Evolutionary conservation across 1,284 basidiomycete genomes (phyloP), one percentile per base, ranked within the genome.

Genomic region (Boletus smithii): DNA sequence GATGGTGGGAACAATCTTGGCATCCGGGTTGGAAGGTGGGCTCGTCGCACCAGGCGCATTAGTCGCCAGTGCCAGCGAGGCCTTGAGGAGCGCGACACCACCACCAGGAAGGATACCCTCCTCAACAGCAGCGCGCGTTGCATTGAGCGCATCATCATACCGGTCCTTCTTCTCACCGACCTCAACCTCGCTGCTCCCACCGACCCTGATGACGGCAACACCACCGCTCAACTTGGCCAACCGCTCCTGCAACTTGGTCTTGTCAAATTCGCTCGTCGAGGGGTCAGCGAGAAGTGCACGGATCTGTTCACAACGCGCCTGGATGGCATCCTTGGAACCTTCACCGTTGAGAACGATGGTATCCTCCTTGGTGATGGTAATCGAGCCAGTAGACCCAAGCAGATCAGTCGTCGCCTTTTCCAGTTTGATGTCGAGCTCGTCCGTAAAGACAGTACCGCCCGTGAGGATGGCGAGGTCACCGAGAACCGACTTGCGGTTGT

Each of bases 161-260:
- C 95, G 81, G 71, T 98, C 95, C 84, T 98, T 98, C 90, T 98
- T 98, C 81, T 99, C 95, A 14, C 95, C 82, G 55, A 98, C 95
- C 74, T 98, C 95, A 49, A 98, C 95, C 72, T 98, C 95, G 53
- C 81, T 86, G 41, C 85, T 76, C 36, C 95, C 95, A 51, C 95
- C 95, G 57, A 98, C 95, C 73, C 92, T 94, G 82, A 98, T 97
- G 69, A 98, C 95, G 24, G 95, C 95, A 44, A 98, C 95, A 75
- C 95, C 95, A 49, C 95, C 95, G 35, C 81, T 83, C 49, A 98
- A 79, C 80, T 99, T 98, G 57, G 95, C 95, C 34, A 99, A 80
- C 56, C 95, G 89, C 72, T 98, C 95, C 71, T 97, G 94, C 54
- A 98, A 81, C 77, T 97, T 98, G 61, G 87, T 86, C 65, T 86